phyloP scores from a whole-genome alignment of 495 filamentous ascomycete genomes.

The Pyrenula aspistea region DNA sequence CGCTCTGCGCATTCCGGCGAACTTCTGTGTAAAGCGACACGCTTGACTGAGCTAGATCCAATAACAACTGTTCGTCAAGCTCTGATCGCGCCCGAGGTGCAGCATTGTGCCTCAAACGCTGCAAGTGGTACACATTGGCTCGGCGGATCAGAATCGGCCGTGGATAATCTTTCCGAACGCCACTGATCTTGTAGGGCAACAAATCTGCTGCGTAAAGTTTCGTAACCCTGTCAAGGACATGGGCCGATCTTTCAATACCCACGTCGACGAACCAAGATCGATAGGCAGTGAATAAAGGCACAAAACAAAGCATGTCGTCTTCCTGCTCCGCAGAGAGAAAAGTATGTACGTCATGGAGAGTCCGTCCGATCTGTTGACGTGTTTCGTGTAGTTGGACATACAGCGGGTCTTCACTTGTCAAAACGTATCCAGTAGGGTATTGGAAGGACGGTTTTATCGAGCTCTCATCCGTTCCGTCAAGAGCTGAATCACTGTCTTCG shows the following conservation, averaged over 20 bases:
- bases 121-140: constrained; percentile 88
- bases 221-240: constrained; percentile 77
- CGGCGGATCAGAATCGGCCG: constrained; percentile 77
- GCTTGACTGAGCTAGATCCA: constrained; percentile 82
- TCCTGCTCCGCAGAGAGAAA: constrained; percentile 79
- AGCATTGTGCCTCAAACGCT: constrained; percentile 86
- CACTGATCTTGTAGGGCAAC: constrained; percentile 85
- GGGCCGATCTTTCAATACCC: constrained; percentile 88
- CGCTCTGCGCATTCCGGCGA: constrained; percentile 79
- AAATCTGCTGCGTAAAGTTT: constrained; percentile 75
- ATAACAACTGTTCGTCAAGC: constrained; percentile 68
- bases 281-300: constrained; percentile 81
- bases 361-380: constrained; percentile 64
- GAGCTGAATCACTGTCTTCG: constrained; percentile 45
- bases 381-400: constrained; percentile 70
- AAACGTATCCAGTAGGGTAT: constrained; percentile 76
- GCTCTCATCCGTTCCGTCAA: constrained; percentile 68
- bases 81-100: constrained; percentile 72
- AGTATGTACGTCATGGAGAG: constrained; percentile 70
- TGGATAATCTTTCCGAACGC: constrained; percentile 84
- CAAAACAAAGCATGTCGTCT: constrained; percentile 94
- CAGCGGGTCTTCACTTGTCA: constrained; percentile 47
- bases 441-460: constrained; percentile 69
- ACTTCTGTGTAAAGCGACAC: constrained; percentile 95
- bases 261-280: constrained; percentile 96